Conservation (phyloP, 2,329 filamentous ascomycete genomes). For the Huntiella decipiens region DNA sequence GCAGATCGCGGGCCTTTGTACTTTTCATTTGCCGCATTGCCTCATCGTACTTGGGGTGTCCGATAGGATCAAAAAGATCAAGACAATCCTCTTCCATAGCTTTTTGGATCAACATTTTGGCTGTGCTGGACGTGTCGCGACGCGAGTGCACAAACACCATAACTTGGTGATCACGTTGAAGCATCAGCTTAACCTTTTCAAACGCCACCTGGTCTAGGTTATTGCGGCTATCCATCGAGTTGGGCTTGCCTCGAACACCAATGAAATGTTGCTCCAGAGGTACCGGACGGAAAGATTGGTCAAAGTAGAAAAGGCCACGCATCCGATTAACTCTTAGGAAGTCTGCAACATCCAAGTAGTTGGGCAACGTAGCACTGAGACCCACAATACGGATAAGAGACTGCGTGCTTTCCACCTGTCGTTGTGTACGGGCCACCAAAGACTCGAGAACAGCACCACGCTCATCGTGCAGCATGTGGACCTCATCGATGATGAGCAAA, state of each 20-base stretch:
- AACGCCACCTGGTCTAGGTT: conserved; percentile 78
- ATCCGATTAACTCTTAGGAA: conserved; percentile 91
- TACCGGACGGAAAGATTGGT: conserved; percentile 85
- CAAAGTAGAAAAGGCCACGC: conserved; percentile 91
- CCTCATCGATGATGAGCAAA: conserved; percentile 91
- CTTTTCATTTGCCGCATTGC: conserved; percentile 71
- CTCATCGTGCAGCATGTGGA: conserved; percentile 98
- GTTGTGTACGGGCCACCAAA: conserved; percentile 79
- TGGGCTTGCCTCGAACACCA: conserved; percentile 80
- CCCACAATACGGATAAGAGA: conserved; percentile 92
- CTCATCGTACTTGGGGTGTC: conserved; percentile 60
- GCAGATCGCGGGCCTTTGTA: conserved; percentile 68
- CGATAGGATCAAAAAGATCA: conserved; percentile 65
- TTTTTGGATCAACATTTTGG: conserved; percentile 69
- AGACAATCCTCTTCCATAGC: conserved; percentile 61
- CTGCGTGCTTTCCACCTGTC: conserved; percentile 95
- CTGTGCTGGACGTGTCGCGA: conserved; percentile 80
- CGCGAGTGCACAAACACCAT: conserved; percentile 99
- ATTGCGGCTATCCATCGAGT: conserved; percentile 62
- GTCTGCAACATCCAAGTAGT: conserved; percentile 91
- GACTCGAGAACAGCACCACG: conserved; percentile 91
- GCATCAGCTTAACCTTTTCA: conserved; percentile 88
- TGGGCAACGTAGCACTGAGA: conserved; percentile 85
- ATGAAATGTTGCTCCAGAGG: conserved; percentile 95
- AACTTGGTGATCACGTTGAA: conserved; percentile 78